Percentiles rank a stretch among this genome's conserved stretches.
phyloP scores from a whole-genome alignment of 2,329 filamentous ascomycete genomes.

The Pseudogymnoascus sp. region DNA sequence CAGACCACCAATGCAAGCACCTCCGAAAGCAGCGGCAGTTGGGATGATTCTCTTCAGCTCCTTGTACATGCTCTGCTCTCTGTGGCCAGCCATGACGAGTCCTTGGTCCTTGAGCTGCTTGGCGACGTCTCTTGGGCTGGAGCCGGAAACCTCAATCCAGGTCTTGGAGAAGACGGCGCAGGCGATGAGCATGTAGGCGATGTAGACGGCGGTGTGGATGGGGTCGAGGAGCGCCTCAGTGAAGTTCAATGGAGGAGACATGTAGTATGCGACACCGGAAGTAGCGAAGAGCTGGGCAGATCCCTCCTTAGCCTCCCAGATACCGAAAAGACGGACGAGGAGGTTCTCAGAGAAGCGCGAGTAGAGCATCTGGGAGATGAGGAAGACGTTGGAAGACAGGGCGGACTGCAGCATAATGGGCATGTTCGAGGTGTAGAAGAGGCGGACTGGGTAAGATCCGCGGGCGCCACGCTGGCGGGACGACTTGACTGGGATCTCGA shows the following conservation, averaged over 20 bases:
- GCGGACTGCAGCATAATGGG: slow-evolving; percentile 99
- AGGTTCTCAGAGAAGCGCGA: slow-evolving; percentile 98
- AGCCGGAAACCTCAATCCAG: slow-evolving; percentile 99
- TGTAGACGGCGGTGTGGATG: slow-evolving; percentile 92
- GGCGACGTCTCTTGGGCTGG: slow-evolving; percentile 92
- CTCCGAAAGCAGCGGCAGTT: slow-evolving; percentile 94
- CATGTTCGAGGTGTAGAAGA: slow-evolving; percentile 99
- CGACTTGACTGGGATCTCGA: slow-evolving; percentile 99
- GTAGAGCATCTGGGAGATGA: slow-evolving; percentile 99
- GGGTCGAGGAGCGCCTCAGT: slow-evolving; percentile 94
- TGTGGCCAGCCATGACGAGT: slow-evolving; percentile 97
- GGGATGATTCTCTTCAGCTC: slow-evolving; percentile 99
- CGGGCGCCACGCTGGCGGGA: slow-evolving; percentile 97
- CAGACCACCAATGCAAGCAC: slow-evolving; percentile 96
- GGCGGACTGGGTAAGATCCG: slow-evolving; percentile 93
- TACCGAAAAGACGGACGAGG: slow-evolving; percentile 90
- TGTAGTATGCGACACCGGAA: slow-evolving; percentile 97
- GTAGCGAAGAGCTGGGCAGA: slow-evolving; percentile 90
- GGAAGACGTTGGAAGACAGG: slow-evolving; percentile 96
- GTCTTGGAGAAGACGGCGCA: slow-evolving; percentile 99
- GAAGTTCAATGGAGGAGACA: slow-evolving; percentile 97
- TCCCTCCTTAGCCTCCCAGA: slow-evolving; percentile 96
- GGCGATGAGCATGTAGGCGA: slow-evolving; percentile 94
- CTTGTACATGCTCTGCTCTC: slow-evolving; percentile 99
- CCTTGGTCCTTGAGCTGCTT: slow-evolving; percentile 99